Evolutionary conservation across 768 basidiomycete species (phyloP).

Genomic region (Butyriboletus loyo): DNA sequence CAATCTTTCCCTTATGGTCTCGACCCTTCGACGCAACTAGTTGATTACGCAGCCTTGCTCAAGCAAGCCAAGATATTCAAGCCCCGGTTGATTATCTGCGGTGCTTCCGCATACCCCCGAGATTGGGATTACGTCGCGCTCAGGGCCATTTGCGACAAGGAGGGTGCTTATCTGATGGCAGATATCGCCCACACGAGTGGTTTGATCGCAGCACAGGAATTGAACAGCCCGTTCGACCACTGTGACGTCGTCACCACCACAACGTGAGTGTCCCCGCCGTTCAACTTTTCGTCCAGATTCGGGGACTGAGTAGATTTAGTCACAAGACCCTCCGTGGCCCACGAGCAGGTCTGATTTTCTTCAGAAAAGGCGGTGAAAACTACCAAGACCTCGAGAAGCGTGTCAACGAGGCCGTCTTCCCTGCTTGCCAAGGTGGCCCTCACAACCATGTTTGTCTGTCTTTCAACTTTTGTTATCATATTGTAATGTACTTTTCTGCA

Average conservation of each 20-base stretch:
- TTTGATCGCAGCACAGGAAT: slow-evolving; percentile 87
- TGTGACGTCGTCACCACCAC: slow-evolving; percentile 99
- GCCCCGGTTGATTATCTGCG: slow-evolving; percentile 92
- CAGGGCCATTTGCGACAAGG: slow-evolving; percentile 76
- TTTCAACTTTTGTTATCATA: neutral
- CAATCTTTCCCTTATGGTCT: slow-evolving; percentile 94
- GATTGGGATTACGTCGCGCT: slow-evolving; percentile 95
- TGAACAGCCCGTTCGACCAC: slow-evolving; percentile 89
- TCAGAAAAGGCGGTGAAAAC: slow-evolving; percentile 85
- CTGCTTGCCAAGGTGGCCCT: slow-evolving; percentile 98
- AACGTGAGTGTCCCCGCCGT: slow-evolving; percentile 51
- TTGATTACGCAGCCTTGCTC: slow-evolving; percentile 82
- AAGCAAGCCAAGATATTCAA: slow-evolving; percentile 93
- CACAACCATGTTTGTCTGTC: slow-evolving; percentile 82
- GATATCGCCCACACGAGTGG: slow-evolving; percentile 99
- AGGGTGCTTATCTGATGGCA: slow-evolving; percentile 91
- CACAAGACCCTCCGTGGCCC: slow-evolving; percentile 99
- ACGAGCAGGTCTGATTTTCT: slow-evolving; percentile 97
- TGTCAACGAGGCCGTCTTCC: slow-evolving; percentile 98
- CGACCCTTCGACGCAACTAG: slow-evolving; percentile 75
- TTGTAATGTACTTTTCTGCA: slow-evolving; percentile 26
- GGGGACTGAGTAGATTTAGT: slow-evolving; percentile 32
- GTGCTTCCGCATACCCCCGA: slow-evolving; percentile 96
- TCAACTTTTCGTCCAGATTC: neutral
- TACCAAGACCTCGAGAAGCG: slow-evolving; percentile 90